phyloP scores from a whole-genome alignment of 495 filamentous ascomycete genomes.

The Aspergillus cavernicola region DNA sequence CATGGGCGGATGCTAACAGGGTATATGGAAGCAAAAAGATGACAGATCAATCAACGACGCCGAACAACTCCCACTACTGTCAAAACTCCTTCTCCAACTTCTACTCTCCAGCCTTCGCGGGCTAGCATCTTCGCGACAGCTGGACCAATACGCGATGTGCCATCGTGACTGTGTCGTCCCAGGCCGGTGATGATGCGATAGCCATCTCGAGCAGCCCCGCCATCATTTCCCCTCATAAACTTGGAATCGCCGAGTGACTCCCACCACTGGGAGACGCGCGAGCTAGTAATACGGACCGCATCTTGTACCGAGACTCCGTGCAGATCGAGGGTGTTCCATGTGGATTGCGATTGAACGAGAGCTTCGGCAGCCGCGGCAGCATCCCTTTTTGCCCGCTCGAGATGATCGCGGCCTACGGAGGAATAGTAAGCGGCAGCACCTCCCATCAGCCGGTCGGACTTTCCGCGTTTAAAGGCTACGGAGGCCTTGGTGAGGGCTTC shows the following conservation, averaged over 20 bases:
- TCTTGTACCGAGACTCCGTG: constrained; percentile 81
- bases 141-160: constrained; percentile 68
- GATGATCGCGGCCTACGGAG: constrained; percentile 51
- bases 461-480: constrained; percentile 57
- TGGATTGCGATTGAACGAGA: constrained; percentile 59
- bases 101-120: constrained; percentile 78
- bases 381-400: constrained; percentile 40
- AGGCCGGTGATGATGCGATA: constrained; percentile 77
- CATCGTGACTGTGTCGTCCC: constrained; percentile 74
- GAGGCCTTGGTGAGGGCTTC: constrained; percentile 57
- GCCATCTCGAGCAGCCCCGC: constrained; percentile 39
- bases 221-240: constrained; percentile 39
- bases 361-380: constrained; percentile 53
- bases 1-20: constrained; percentile 3
- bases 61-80: constrained; percentile 55
- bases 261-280: constrained; percentile 76
- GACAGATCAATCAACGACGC: constrained; percentile 15
- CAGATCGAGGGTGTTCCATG: constrained; percentile 60
- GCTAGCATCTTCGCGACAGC: constrained; percentile 75
- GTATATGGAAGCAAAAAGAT: constrained; percentile 9
- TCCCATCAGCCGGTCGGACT: constrained; percentile 62
- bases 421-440: constrained; percentile 66
- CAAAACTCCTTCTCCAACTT: constrained; percentile 62
- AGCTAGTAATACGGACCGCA: constrained; percentile 68
- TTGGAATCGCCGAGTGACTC: constrained; percentile 58